Evolutionary conservation across 768 basidiomycete species (phyloP).

Genomic region (Agrocybe praecox): DNA sequence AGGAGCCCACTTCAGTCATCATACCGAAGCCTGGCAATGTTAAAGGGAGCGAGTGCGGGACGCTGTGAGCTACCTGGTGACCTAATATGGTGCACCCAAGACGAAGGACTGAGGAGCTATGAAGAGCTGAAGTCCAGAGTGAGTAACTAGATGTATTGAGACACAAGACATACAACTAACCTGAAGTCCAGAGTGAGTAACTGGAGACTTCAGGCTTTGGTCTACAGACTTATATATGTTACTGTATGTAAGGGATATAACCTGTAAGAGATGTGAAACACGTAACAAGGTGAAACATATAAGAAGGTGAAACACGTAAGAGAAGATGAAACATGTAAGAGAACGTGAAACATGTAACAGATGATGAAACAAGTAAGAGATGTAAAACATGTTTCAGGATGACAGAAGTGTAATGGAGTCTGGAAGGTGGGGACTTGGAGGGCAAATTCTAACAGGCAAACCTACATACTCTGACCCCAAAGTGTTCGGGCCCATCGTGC

Average conservation of each 20-base stretch:
- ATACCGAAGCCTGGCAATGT: too few relatives aligned
- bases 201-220: neutral
- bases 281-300: neutral
- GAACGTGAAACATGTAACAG: neutral
- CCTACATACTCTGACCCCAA: too few relatives aligned
- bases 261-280: neutral
- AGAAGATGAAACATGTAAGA: neutral
- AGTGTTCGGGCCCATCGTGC: too few relatives aligned
- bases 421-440: too few relatives aligned
- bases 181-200: neutral
- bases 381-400: too few relatives aligned
- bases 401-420: too few relatives aligned
- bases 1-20: too few relatives aligned
- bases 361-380: too few relatives aligned
- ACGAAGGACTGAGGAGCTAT: neutral
- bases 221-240: neutral
- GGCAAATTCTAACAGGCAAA: too few relatives aligned
- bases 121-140: neutral
- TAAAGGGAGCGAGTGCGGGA: neutral
- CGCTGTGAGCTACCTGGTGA: neutral
- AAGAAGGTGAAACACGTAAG: neutral
- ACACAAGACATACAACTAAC: neutral
- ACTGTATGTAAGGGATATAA: neutral
- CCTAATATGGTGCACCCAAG: neutral
- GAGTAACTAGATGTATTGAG: neutral